phyloP scores from a whole-genome alignment of 2,329 filamentous ascomycete genomes.

The Gnomoniopsis smithogilvyi region DNA sequence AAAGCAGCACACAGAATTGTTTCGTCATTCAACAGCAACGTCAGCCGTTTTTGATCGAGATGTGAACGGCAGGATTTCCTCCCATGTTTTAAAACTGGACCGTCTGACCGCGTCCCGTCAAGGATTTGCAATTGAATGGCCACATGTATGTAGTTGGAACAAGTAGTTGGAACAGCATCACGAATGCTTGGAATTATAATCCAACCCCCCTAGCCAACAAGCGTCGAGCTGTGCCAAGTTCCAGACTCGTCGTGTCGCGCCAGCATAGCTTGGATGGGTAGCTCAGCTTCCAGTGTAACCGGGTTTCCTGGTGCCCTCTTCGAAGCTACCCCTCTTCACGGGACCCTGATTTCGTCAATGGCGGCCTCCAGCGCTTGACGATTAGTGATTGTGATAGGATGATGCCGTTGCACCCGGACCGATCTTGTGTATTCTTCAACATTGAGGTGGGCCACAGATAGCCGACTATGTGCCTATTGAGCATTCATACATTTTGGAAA shows the following conservation, averaged over 20 bases:
- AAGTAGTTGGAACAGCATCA: no score
- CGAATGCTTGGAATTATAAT: no score
- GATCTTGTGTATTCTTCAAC: neutral
- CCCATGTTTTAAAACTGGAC: neutral
- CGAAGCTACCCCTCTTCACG: conserved; percentile 5
- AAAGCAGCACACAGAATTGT: neutral
- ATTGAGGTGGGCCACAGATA: neutral
- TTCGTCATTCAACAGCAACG: neutral
- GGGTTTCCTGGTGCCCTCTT: neutral
- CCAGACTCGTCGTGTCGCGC: neutral
- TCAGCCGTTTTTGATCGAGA: neutral
- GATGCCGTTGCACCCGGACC: neutral
- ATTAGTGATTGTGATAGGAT: neutral
- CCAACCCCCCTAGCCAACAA: no score
- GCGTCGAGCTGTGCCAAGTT: no score
- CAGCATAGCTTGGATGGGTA: neutral
- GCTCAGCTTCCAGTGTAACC: neutral
- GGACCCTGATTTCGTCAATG: conserved; percentile 8
- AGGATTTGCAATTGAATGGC: neutral
- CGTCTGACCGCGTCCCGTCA: neutral
- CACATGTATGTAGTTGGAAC: no score
- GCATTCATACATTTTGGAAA: neutral
- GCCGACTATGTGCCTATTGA: neutral
- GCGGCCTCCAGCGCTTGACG: neutral
- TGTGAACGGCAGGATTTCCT: neutral